A percentile compares a stretch with the other conserved stretches of the same genome.
These are phyloP conservation scores for Esteya vermicola DNA, from an alignment of 2,329 filamentous ascomycete species.

Conservation along the genomic window DNA sequence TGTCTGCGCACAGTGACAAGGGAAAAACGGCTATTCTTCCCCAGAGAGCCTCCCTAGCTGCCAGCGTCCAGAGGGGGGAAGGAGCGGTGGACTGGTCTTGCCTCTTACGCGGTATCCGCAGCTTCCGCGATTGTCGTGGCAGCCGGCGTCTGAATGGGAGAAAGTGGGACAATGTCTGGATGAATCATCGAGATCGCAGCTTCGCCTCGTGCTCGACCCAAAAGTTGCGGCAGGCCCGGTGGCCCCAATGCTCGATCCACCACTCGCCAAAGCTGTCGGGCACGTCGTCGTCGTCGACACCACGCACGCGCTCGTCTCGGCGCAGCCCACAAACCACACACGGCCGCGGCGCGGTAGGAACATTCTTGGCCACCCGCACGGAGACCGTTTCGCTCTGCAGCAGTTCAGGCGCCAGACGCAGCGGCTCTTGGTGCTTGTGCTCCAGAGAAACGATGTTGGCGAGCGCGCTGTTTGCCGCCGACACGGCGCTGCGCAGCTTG, in stretches of 20 bases:
- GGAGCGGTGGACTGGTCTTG: no score
- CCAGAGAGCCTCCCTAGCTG: no score
- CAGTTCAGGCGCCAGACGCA: slow-evolving; percentile 55
- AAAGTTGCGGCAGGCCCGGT: slow-evolving; percentile 66
- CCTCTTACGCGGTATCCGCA: no score
- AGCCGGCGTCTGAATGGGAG: no score
- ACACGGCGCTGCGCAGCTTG: slow-evolving; percentile 57
- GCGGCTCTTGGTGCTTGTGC: slow-evolving; percentile 13
- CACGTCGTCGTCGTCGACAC: slow-evolving; percentile 55
- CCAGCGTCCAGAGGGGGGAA: no score
- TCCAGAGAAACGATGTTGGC: slow-evolving; percentile 10
- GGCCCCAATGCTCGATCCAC: slow-evolving; percentile 87
- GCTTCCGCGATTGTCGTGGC: no score
- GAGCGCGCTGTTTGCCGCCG: slow-evolving; percentile 40
- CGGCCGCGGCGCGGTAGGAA: slow-evolving; percentile 55
- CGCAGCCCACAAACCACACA: slow-evolving; percentile 83
- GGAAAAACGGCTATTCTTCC: no score
- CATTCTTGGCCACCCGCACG: slow-evolving; percentile 57
- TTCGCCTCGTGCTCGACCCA: slow-evolving; percentile 65
- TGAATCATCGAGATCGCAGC: slow-evolving; percentile 30
- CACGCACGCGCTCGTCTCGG: slow-evolving; percentile 67
- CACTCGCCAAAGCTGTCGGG: slow-evolving; percentile 93
- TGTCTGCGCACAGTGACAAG: neutral
- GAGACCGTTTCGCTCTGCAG: slow-evolving; percentile 50
- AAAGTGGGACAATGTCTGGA: no score